Conservation (phyloP, 805 yeast species). For the Cyberlindnera nakhonratchasimensis region DNA sequence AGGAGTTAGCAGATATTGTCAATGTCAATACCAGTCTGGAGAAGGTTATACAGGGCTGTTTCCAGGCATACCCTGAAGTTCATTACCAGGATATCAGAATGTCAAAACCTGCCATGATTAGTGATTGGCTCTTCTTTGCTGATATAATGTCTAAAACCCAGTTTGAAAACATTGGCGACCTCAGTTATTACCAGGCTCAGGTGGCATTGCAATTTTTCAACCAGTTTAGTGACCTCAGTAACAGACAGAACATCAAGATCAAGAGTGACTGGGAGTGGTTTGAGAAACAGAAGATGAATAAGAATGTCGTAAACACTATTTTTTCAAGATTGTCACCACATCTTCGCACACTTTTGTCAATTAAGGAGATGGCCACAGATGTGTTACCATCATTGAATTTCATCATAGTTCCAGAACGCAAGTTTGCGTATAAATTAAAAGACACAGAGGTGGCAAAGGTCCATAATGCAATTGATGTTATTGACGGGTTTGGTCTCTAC, state of each 20-base stretch:
- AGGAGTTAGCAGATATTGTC: slow-evolving; percentile 42
- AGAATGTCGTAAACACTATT: slow-evolving; percentile 12
- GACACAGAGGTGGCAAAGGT: slow-evolving; percentile 25
- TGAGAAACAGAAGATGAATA: slow-evolving; percentile 20
- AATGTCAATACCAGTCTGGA: slow-evolving; percentile 52
- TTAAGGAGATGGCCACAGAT: slow-evolving; percentile 25
- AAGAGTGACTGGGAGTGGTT: slow-evolving; percentile 30
- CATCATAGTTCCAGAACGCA: slow-evolving; percentile 30
- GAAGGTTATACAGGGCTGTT: slow-evolving; percentile 68
- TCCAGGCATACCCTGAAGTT: slow-evolving; percentile 57
- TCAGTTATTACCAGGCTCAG: slow-evolving; percentile 51
- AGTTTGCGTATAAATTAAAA: slow-evolving; percentile 21
- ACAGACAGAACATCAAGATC: slow-evolving; percentile 31
- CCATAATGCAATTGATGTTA: slow-evolving; percentile 36
- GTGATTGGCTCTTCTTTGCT: slow-evolving; percentile 75
- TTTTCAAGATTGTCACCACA: slow-evolving; percentile 13
- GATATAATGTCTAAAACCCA: slow-evolving; percentile 50
- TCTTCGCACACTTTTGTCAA: slow-evolving; percentile 15
- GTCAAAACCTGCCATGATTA: slow-evolving; percentile 52
- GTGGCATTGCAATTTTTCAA: slow-evolving; percentile 61
- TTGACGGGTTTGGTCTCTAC: slow-evolving; percentile 38
- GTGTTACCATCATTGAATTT: slow-evolving; percentile 34
- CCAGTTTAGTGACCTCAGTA: slow-evolving; percentile 58
- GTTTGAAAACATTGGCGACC: slow-evolving; percentile 42
- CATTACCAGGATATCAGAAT: slow-evolving; percentile 64